Evolutionary conservation across 2,329 filamentous ascomycete genomes (phyloP).

Genomic region (Aspergillus pseudoterreus): DNA sequence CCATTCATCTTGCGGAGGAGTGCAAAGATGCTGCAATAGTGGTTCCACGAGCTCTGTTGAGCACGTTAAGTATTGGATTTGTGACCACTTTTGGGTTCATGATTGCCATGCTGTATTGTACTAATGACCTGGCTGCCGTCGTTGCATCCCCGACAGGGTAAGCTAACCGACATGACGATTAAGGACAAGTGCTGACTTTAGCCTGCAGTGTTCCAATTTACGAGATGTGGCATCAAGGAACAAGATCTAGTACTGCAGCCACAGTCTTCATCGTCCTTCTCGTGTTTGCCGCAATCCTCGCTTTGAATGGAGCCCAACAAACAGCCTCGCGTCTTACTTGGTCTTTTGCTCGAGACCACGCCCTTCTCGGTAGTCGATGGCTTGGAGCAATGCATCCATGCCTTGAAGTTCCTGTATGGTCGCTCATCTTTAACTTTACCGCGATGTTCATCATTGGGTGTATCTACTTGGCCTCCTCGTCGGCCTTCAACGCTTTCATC

Average conservation of each 20-base stretch:
- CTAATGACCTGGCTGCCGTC: conserved; percentile 23
- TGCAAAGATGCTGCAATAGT: conserved; percentile 28
- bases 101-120: conserved; percentile 31
- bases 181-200: background rate
- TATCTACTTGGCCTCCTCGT: conserved; percentile 24
- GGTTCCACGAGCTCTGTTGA: conserved; percentile 32
- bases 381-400: conserved; percentile 14
- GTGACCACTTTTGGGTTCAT: conserved; percentile 26
- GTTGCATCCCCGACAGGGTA: conserved; percentile 16
- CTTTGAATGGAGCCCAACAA: conserved; percentile 23
- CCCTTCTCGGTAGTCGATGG: conserved; percentile 12
- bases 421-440: conserved; percentile 15
- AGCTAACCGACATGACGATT: background rate
- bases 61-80: conserved; percentile 24
- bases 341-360: conserved; percentile 24
- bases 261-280: conserved; percentile 8
- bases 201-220: conserved; percentile 6
- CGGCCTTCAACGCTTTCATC: conserved; percentile 27
- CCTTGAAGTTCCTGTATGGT: conserved; percentile 21
- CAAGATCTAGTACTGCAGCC: background rate
- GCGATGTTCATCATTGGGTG: conserved; percentile 24
- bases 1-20: conserved; percentile 35
- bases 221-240: conserved; percentile 12
- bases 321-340: conserved; percentile 27
- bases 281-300: conserved; percentile 2